Base-by-base conservation (phyloP, 2,329 filamentous ascomycete species). In the Aureobasidium sp. region DNA sequence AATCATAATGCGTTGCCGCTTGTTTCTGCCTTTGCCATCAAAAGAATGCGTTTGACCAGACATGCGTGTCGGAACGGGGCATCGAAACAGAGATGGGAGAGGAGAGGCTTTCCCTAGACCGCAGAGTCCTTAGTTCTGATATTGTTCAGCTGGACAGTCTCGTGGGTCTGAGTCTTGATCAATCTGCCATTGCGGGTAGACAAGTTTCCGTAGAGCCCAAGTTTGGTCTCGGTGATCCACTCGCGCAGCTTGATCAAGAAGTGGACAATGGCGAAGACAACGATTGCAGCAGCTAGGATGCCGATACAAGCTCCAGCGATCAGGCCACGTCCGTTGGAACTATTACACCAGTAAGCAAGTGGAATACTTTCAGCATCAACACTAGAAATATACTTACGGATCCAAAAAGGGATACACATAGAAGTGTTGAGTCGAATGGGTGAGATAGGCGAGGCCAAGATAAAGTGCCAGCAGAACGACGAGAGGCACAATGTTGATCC, bases 401-500 rank as follows among this genome's bases (percentile, higher is more conserved):
- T 96, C 81, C n/a, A 96, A 81, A 75, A 96, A 96, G 63, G 69
- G 72, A 76, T 96, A 96, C 0, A 88, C 82, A 73, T 92, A 95
- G 71, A 87, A 90, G 2, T 83, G 83, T 72, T 91, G 79, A 0
- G 85, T 86, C 5, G 83, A 84, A 64, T 83, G 75, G 0, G 88
- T 92, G 25, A 94, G 68, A 73, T 90, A 95, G 1, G 89, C 90
- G 17, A 95, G 76, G 0, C 78, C 83, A 12, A 92, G 80, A 72
- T 95, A 96, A 4, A 87, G 75, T 0, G 83, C 84, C 45, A 95
- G 80, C 7, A 94, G 73, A n/a, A 90, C 62, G 65, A 92, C 74
- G 15, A 92, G 77, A 70, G 84, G 86, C 15, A 83, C 73, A n/a
- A 90, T 72, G 69, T 91, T 86, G 25, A 88, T 74, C 76, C 83